A percentile compares a stretch with the other conserved stretches of the same genome.
Evolutionary conservation across 2,329 filamentous ascomycete species (phyloP).

Genomic region (Didymella arachidicola): DNA sequence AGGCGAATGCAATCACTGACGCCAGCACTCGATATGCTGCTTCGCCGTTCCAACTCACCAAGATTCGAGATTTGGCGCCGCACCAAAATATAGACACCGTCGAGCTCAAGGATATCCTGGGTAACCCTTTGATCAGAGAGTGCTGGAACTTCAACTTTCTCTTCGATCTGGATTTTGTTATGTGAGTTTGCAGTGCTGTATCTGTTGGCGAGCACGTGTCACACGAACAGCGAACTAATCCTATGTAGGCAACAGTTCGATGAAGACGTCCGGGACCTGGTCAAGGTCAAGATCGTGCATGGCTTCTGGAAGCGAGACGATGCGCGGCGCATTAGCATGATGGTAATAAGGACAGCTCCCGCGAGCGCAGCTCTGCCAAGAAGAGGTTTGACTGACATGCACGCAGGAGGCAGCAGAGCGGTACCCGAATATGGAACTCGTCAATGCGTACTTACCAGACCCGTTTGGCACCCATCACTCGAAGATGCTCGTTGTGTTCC

Average conservation of each 20-base stretch:
- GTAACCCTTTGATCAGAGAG: conserved; percentile 75
- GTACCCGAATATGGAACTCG: conserved; percentile 73
- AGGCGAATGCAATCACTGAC: background rate
- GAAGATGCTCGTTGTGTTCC: conserved; percentile 85
- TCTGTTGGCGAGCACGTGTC: too few relatives aligned
- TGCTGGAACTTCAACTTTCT: conserved; percentile 76
- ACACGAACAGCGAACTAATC: conserved; percentile 9
- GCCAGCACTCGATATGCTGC: conserved; percentile 39
- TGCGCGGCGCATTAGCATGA: conserved; percentile 62
- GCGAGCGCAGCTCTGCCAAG: too few relatives aligned
- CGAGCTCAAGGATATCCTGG: conserved; percentile 71
- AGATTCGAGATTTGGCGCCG: conserved; percentile 68
- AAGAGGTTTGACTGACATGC: conserved; percentile 12
- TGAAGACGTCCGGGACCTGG: conserved; percentile 59
- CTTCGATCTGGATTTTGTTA: conserved; percentile 69
- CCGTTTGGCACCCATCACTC: conserved; percentile 85
- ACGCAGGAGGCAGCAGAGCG: conserved; percentile 66
- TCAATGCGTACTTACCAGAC: conserved; percentile 80
- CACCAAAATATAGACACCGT: conserved; percentile 71
- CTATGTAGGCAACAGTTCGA: conserved; percentile 61
- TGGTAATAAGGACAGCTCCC: conserved; percentile 55
- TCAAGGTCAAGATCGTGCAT: conserved; percentile 67
- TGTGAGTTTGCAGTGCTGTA: conserved; percentile 48
- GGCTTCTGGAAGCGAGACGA: conserved; percentile 75
- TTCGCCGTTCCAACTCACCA: conserved; percentile 77